Percentiles rank a stretch among this genome's conserved stretches.
Conservation (phyloP, 2,329 filamentous ascomycete genomes). For the Colletotrichum tamarilloi region DNA sequence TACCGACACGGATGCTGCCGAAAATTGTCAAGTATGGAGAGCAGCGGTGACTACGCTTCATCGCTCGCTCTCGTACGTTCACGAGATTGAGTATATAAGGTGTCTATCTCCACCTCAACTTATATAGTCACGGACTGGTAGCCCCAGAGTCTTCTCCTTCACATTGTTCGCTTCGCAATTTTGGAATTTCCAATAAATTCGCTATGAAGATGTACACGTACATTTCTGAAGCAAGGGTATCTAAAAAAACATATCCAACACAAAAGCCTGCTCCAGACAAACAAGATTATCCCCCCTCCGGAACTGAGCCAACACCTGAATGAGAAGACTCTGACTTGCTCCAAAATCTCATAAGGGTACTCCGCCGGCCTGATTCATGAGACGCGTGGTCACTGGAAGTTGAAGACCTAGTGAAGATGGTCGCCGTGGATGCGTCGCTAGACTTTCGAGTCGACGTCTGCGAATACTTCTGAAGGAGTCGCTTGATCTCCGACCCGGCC, state of each 20-base stretch:
- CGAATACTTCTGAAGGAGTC: conserved; percentile 20
- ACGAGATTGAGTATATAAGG: too few species aligned
- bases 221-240: not conserved
- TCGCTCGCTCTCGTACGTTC: too few species aligned
- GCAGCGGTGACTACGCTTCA: too few species aligned
- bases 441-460: not conserved
- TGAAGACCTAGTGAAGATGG: conserved; percentile 17
- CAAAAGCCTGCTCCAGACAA: not conserved
- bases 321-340: conserved; percentile 16
- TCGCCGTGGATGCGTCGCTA: conserved; percentile 20
- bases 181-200: not conserved
- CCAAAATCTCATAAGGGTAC: conserved; percentile 12
- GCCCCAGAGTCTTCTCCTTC: not conserved
- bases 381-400: conserved; percentile 12
- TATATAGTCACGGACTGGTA: too few species aligned
- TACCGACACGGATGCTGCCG: too few species aligned
- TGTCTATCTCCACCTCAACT: too few species aligned
- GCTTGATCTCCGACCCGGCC: conserved; percentile 31
- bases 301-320: conserved; percentile 8
- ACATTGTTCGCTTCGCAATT: not conserved
- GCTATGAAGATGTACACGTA: not conserved
- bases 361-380: not conserved
- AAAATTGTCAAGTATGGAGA: too few species aligned
- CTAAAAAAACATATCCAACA: not conserved
- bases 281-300: not conserved